A percentile compares a stretch with the other conserved stretches of the same genome.
These are phyloP conservation scores for Diutina siamensis DNA, from an alignment of 1,139 yeast species.

Conservation along the genomic window DNA sequence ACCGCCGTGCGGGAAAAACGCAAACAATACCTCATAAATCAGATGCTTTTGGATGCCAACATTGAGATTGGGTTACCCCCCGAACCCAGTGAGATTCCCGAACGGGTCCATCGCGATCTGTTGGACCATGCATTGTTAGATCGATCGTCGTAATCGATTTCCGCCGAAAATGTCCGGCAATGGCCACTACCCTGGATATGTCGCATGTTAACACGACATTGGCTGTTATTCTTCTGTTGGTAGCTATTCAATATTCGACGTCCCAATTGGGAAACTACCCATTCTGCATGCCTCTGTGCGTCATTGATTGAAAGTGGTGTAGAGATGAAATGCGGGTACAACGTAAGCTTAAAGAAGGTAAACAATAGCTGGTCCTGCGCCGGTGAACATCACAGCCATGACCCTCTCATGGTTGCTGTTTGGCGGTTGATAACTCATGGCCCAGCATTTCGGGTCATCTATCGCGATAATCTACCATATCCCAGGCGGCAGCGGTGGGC, in stretches of 20 bases:
- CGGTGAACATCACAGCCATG: no score
- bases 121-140: slow-evolving; percentile 1
- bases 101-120: slow-evolving; percentile 3
- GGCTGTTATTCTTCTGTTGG: no score
- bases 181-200: no score
- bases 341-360: neutral
- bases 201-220: no score
- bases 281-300: neutral
- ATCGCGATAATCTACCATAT: no score
- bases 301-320: neutral
- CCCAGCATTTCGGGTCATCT: no score
- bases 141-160: neutral
- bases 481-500: no score
- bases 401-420: no score
- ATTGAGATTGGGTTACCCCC: slow-evolving; percentile 2
- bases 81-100: neutral
- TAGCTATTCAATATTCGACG: no score
- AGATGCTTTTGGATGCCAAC: slow-evolving; percentile 1
- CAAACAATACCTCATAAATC: neutral
- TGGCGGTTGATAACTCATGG: no score
- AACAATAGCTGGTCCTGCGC: neutral
- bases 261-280: neutral
- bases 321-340: no score
- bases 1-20: neutral
- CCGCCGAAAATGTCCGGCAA: no score